Conservation (phyloP, 225 moss, liverwort and hornwort genomes). For the Rhytidiadelphus loreus region DNA sequence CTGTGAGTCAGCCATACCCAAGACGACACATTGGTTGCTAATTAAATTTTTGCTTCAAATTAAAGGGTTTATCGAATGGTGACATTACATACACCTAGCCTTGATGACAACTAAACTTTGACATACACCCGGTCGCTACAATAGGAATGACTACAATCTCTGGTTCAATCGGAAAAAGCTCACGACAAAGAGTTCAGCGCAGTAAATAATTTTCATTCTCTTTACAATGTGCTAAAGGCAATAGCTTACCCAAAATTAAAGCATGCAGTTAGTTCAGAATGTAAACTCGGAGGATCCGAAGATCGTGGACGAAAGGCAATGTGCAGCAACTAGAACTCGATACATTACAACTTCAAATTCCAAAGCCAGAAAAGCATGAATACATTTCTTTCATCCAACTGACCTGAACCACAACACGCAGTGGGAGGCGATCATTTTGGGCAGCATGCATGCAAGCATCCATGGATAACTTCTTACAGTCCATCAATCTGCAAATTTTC, state of each 20-base stretch:
- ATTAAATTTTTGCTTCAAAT: background rate
- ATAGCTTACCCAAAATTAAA: background rate
- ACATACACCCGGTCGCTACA: background rate
- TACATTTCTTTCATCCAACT: background rate
- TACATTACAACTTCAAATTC: background rate
- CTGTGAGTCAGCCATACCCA: background rate
- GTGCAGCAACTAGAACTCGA: background rate
- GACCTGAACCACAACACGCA: conserved; percentile 80
- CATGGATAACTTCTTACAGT: conserved; percentile 87
- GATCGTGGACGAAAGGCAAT: background rate
- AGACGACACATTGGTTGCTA: background rate
- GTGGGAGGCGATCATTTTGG: conserved; percentile 84
- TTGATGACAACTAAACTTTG: background rate
- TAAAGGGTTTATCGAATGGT: background rate
- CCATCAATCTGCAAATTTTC: conserved; percentile 73
- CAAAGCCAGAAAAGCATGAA: background rate
- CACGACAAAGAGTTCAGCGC: background rate
- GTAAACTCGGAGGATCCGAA: background rate
- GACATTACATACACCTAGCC: background rate
- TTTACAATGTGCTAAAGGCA: background rate
- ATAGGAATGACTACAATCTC: background rate
- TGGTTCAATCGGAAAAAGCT: background rate
- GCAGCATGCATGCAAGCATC: conserved; percentile 93
- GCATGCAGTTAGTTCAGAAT: background rate
- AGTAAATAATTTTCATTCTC: background rate